These are phyloP conservation scores for Cladophialophora chaetospira DNA, from an alignment of 2,329 filamentous ascomycete species.

Conservation along the genomic window DNA sequence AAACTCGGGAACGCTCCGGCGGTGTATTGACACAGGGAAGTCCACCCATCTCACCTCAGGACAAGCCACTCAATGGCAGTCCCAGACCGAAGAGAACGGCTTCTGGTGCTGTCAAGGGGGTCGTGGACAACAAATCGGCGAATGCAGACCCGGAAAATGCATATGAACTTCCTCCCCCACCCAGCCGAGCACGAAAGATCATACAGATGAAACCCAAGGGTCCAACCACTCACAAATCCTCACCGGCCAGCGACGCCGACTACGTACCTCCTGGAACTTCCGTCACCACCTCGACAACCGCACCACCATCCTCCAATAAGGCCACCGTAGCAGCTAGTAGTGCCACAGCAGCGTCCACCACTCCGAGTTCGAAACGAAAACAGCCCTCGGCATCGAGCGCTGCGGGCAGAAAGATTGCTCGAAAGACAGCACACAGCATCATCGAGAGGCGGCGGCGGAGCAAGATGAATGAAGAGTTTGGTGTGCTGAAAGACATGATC, in stretches of 20 bases:
- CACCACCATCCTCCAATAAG: constrained; percentile 29
- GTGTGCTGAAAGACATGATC: constrained; percentile 89
- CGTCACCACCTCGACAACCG: constrained; percentile 13
- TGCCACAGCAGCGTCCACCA: constrained; percentile 20
- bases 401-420: constrained; percentile 88
- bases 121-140: constrained; percentile 25
- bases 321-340: constrained; percentile 7
- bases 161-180: constrained; percentile 86
- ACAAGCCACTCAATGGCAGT: constrained; percentile 32
- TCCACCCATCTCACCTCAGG: constrained; percentile 33
- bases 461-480: constrained; percentile 99
- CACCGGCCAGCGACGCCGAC: constrained; percentile 22
- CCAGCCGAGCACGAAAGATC: constrained; percentile 89
- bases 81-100: constrained; percentile 31
- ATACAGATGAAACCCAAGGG: constrained; percentile 89
- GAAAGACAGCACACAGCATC: constrained; percentile 93
- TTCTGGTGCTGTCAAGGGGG: constrained; percentile 28
- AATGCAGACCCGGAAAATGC: constrained; percentile 55
- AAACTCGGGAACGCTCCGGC: constrained; percentile 49
- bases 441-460: constrained; percentile 87
- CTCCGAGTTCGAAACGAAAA: constrained; percentile 68
- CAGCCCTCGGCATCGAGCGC: constrained; percentile 74
- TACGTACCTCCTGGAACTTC: constrained; percentile 31
- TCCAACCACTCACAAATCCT: constrained; percentile 49
- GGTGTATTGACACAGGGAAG: constrained; percentile 44